These are phyloP conservation scores for Camelina sativa DNA, from an alignment of 345 rosid genomes.

Conservation along the genomic window DNA sequence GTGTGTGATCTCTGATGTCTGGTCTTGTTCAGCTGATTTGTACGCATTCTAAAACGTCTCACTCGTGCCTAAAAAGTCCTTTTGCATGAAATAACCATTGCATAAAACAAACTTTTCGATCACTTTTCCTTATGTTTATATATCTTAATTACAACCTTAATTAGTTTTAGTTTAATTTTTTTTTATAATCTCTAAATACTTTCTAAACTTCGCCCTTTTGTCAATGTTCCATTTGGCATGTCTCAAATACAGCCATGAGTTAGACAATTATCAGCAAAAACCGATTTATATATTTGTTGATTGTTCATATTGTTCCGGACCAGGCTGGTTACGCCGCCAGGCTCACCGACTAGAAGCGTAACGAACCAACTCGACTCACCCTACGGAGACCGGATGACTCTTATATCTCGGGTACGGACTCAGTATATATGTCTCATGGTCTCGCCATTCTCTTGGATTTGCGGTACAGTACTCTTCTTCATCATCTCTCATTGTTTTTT, in stretches of 20 bases:
- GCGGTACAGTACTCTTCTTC: not conserved
- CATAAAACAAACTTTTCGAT: not conserved
- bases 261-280: not conserved
- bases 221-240: too few relatives aligned
- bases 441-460: not conserved
- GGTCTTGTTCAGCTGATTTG: not conserved
- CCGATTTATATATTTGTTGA: not conserved
- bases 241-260: too few relatives aligned
- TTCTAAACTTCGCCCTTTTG: too few relatives aligned
- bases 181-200: too few relatives aligned
- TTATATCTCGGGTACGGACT: slow-evolving; percentile 26
- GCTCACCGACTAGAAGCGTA: slow-evolving; percentile 32
- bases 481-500: not conserved
- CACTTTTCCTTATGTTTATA: not conserved
- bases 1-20: not conserved
- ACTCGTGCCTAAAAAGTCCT: not conserved
- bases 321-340: slow-evolving; percentile 45
- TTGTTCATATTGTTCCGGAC: not conserved
- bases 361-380: slow-evolving; percentile 8
- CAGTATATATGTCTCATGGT: not conserved
- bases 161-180: too few relatives aligned
- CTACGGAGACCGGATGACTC: slow-evolving; percentile 10
- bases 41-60: not conserved
- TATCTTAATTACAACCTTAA: not conserved
- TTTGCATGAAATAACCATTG: not conserved